A percentile compares a stretch with the other conserved stretches of the same genome.
Conservation (phyloP, 2,329 filamentous ascomycete species). For the Diaporthe citriasiana region DNA sequence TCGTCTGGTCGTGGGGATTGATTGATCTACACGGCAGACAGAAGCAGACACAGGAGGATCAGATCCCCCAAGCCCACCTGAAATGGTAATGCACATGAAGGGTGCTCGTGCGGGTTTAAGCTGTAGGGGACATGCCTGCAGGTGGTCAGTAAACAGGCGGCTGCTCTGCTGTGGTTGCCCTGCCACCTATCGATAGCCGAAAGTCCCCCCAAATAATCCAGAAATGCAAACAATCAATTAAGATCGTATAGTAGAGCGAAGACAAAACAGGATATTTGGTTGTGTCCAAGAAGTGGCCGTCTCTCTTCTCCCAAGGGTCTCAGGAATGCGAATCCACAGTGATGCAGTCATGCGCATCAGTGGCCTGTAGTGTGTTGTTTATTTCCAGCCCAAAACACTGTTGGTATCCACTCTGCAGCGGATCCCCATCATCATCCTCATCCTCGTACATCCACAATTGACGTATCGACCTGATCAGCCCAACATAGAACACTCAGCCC, state of each 20-base stretch:
- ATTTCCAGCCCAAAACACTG: constrained; percentile 24
- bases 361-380: constrained; percentile 31
- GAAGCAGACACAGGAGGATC: neutral
- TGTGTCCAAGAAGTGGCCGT: neutral
- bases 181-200: constrained; percentile 34
- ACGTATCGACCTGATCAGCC: constrained; percentile 28
- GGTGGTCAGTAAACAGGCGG: neutral
- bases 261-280: neutral
- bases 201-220: neutral
- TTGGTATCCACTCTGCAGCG: constrained; percentile 30
- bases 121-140: constrained; percentile 24
- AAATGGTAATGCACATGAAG: neutral
- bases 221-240: constrained; percentile 9
- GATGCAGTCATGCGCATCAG: constrained; percentile 17
- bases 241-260: neutral
- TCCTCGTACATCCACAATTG: constrained; percentile 25
- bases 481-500: constrained; percentile 5
- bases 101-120: neutral
- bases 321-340: constrained; percentile 28
- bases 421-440: constrained; percentile 33
- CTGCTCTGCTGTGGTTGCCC: constrained; percentile 3
- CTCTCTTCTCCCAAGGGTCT: neutral
- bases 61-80: constrained; percentile 4
- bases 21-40: constrained; percentile 12
- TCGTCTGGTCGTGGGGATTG: constrained; percentile 4